Evolutionary conservation across 352 stramenopile genomes (phyloP), one percentile per base, ranked within the genome.

Genomic region (Proteromonas lacertae): DNA sequence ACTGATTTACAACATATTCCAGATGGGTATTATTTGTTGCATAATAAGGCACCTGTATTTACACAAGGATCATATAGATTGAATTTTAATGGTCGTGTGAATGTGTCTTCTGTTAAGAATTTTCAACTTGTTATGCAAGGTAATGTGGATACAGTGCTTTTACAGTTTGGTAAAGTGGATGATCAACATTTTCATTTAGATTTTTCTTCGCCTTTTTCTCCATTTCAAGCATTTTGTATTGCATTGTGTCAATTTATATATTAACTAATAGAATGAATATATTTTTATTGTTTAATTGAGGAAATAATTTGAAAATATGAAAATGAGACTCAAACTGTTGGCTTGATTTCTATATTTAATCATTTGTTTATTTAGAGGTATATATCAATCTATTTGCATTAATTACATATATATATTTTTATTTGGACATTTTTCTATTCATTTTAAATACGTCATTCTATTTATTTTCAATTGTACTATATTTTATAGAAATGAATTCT

Each of bases 71-170:
- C 46, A 63, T 90, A 87, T 42, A 17, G 34, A 38, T 64, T 93
- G 37, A 92, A 93, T 54, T 93, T 93, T 33, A 70, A 80, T 35
- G 79, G 79, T 29, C 63, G 79, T 24, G 79, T 92, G 38, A 88
- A 66, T 4, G 78, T 84, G 53, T 67, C 79, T 1, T 83, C 62
- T 20, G 79, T 93, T 33, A 93, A 93, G 55, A 93, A 93, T 56
- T 90, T 93, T 55, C 79, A 93, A 53, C 62, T 93, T 9, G 67
- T 90, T 14, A 64, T 79, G 36, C 64, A 77, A 41, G 65, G 82
- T 40, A 60, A 84, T 42, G 68, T 62, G 33, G 42, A 45, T 13
- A 41, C 66, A 35, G 48, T 81, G 29, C 57, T 87, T 36, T 57
- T 79, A 19, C 74, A 90, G 43, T 92, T 93, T 50, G 79, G 79